These are phyloP conservation scores for Melastoma candidum DNA, from an alignment of 441 rosid species.

Conservation along the genomic window DNA sequence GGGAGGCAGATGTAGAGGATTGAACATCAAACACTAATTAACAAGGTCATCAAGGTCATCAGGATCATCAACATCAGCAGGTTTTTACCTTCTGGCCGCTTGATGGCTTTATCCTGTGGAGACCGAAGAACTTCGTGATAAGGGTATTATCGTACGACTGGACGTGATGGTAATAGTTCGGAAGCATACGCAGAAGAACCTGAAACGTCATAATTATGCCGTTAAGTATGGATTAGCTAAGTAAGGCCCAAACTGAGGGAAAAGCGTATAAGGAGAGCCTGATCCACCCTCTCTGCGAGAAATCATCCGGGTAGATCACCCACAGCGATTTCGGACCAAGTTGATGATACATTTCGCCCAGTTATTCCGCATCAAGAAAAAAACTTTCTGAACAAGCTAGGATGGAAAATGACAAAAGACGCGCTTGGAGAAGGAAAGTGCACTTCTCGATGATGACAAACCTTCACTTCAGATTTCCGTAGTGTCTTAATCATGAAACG, in stretches of 20 bases:
- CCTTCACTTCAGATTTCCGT: conserved; percentile 46
- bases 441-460: conserved; percentile 1
- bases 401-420: neutral
- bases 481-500: conserved; percentile 36
- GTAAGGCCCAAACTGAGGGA: neutral
- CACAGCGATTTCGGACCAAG: neutral
- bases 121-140: conserved; percentile 31
- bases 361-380: neutral
- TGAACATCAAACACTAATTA: too few relatives aligned
- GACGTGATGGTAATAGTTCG: conserved; percentile 30
- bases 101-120: conserved; percentile 32
- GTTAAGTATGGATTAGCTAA: too few relatives aligned
- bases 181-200: conserved; percentile 36
- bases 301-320: neutral
- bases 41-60: neutral
- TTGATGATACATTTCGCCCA: neutral
- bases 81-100: conserved; percentile 31
- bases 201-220: conserved; percentile 1
- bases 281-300: neutral
- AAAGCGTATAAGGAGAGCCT: neutral
- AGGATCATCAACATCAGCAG: neutral
- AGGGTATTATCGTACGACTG: conserved; percentile 23
- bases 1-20: too few relatives aligned
- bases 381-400: neutral
- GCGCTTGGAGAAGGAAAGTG: neutral